Evolutionary conservation across 2,329 filamentous ascomycete species (phyloP).

Genomic region (Claviceps africana): DNA sequence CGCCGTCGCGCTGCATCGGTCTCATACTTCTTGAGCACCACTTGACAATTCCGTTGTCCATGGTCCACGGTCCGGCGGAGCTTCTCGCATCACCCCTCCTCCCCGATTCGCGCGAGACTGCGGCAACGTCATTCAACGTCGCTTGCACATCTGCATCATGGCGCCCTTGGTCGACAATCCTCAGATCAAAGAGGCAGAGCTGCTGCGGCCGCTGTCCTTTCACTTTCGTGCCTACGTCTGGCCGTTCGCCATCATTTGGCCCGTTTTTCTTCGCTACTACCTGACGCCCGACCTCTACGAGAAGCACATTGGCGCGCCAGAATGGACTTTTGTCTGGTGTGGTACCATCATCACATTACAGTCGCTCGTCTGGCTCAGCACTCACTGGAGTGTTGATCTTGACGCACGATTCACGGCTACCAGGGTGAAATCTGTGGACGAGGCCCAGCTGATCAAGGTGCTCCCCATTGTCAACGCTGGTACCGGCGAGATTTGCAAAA

Average conservation of each 20-base stretch:
- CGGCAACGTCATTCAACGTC: slow-evolving; percentile 1
- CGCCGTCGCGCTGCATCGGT: not conserved
- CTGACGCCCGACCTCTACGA: slow-evolving; percentile 74
- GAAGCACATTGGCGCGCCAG: slow-evolving; percentile 77
- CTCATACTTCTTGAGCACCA: not conserved
- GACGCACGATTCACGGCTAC: slow-evolving; percentile 69
- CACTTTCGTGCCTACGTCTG: slow-evolving; percentile 80
- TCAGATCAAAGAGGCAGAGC: slow-evolving; percentile 75
- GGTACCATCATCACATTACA: slow-evolving; percentile 79
- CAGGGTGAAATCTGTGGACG: slow-evolving; percentile 52
- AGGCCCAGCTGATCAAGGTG: slow-evolving; percentile 81
- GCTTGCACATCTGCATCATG: slow-evolving; percentile 28
- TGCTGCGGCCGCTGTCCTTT: slow-evolving; percentile 73
- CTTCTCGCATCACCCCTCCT: not conserved
- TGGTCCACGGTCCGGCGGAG: not conserved
- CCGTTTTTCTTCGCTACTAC: slow-evolving; percentile 79
- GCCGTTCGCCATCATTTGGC: slow-evolving; percentile 89
- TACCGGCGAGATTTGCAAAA: slow-evolving; percentile 69
- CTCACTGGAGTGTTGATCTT: slow-evolving; percentile 91
- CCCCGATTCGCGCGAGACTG: slow-evolving; percentile 1
- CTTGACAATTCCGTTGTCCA: not conserved
- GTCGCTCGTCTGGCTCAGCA: slow-evolving; percentile 83
- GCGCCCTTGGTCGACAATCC: slow-evolving; percentile 78
- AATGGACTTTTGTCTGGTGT: slow-evolving; percentile 96
- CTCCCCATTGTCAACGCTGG: slow-evolving; percentile 83